Conservation (phyloP, 2,329 filamentous ascomycete species). For the Fusarium praegraminearum region DNA sequence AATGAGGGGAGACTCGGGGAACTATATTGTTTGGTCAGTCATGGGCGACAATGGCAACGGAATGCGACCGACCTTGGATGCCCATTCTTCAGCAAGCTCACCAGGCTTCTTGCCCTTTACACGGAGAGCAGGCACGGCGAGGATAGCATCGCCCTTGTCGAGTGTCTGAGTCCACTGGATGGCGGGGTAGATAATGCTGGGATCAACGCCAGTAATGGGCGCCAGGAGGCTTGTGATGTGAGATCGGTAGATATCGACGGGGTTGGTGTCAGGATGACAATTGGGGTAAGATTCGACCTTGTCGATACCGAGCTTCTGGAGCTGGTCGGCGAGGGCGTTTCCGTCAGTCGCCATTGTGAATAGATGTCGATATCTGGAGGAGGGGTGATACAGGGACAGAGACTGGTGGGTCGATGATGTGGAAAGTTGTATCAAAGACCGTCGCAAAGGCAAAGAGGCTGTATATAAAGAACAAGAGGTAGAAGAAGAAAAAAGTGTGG, state of each 20-base stretch:
- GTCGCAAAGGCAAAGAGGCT: conserved; percentile 26
- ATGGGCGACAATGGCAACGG: neutral
- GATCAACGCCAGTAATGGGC: conserved; percentile 76
- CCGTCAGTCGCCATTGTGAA: conserved; percentile 40
- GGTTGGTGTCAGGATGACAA: conserved; percentile 77
- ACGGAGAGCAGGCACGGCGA: conserved; percentile 83
- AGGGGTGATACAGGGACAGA: conserved; percentile 13
- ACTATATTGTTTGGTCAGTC: conserved; percentile 58
- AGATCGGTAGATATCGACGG: conserved; percentile 82
- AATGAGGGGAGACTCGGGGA: conserved; percentile 79
- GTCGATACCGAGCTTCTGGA: conserved; percentile 41
- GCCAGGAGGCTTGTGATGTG: conserved; percentile 78
- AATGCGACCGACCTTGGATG: conserved; percentile 62
- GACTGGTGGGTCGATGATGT: conserved; percentile 9
- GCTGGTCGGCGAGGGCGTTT: conserved; percentile 46
- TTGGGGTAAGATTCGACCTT: conserved; percentile 59
- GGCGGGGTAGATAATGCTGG: conserved; percentile 77
- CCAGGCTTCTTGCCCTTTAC: conserved; percentile 77
- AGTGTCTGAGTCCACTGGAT: conserved; percentile 83
- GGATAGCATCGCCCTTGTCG: conserved; percentile 84
- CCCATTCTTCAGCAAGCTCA: conserved; percentile 72
- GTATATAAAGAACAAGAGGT: conserved; percentile 21
- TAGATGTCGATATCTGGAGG: conserved; percentile 3
- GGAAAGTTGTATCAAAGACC: conserved; percentile 9
- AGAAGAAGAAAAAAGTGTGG: conserved; percentile 41